Base-by-base conservation (phyloP, 2,329 filamentous ascomycete genomes). In the Clarireedia hainanense region DNA sequence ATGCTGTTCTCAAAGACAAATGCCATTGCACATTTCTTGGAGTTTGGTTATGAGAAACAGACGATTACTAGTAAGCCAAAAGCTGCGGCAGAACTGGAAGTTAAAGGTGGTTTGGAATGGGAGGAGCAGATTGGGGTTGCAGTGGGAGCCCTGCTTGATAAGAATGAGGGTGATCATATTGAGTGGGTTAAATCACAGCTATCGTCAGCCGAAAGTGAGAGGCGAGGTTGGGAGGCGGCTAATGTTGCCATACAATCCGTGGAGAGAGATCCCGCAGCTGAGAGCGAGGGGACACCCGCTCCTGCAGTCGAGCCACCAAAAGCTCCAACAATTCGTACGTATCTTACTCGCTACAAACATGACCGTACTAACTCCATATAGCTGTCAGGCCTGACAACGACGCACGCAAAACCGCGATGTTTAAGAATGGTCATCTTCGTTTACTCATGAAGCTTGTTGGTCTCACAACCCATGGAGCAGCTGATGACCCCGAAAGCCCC, bases 1-100 rank as follows among this genome's bases (percentile, higher is more conserved):
- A 83, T 99, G 78, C 77, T 99, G 14, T 99, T 99, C 71, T 95
- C 89, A 70, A 99, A 99, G 71, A 87, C 91, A 56, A 85, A 84
- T 51, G 80, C 81, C 47, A 96, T 89, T 0, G 80, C 90, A 0
- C 89, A 88, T 71, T 97, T 90, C 68, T 79, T 99, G 5, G 91
- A 97, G 67, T 91, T 91, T 66, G 94, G 94, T 0, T 87, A 89
- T 63, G 91, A 96, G 65, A 89, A 85, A 67, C 90, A 92, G 61
- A 81, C 85, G 0, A 69, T 85, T 24, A 79, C 80, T 20, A 75
- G 78, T n/a, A 79, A 83, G 45, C 80, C 84, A 9, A 82, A 81
- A 61, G 81, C 89, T 3, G 90, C 85, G 0, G 88, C 88, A 10
- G 89, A 95, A 67, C 76, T 99, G 20, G 88, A 94, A 64, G 88